Evolutionary conservation across 495 filamentous ascomycete species (phyloP), one percentile per base, ranked within the genome.

Genomic region (Penicillium roqueforti): DNA sequence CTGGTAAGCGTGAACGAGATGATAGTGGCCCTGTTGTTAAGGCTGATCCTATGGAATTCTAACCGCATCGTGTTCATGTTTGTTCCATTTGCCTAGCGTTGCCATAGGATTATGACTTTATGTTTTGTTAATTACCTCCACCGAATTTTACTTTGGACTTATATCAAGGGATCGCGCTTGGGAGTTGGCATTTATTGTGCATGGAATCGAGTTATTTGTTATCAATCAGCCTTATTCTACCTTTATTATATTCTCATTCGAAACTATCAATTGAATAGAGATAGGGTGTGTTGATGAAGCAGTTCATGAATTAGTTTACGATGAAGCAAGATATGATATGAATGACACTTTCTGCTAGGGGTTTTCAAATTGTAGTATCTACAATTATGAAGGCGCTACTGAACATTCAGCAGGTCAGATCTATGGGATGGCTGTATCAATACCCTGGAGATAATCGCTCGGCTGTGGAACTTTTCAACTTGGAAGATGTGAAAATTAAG

Each of bases 1-100:
- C 78, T 23, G 75, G 79, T 9, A 91, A 87, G 73, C 76, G 90
- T 16, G 92, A 92, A 68, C 73, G 87, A 20, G 72, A 80, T 16
- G 83, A 61, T 67, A 77, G 42, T 71, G 76, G 52, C 68, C 74
- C 41, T 59, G 76, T 59, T 56, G 75, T 66, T 62, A 79, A 79
- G 78, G 22, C 66, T 31, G 74, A 79, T 64, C 67, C 68, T 4
- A 83, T 81, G 78, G 79, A 82, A 43, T 82, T 81, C 46, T 80
- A 53, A 54, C n/a, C 2, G 39, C 28, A 18, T 0, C 11, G 36
- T 43, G 28, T 34, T 7, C 28, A 43, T 52, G 20, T 31, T 44
- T 44, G 20, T 41, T 44, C 6, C 18, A 8, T 28, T 50, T 43
- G 18, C 29, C 20, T 37, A 42, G 51, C 19, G 6, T 19, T 26